A percentile compares a stretch with the other conserved stretches of the same genome.
These are phyloP conservation scores for Zymoseptoria brevis DNA, from an alignment of 2,329 filamentous ascomycete species.

Conservation along the genomic window DNA sequence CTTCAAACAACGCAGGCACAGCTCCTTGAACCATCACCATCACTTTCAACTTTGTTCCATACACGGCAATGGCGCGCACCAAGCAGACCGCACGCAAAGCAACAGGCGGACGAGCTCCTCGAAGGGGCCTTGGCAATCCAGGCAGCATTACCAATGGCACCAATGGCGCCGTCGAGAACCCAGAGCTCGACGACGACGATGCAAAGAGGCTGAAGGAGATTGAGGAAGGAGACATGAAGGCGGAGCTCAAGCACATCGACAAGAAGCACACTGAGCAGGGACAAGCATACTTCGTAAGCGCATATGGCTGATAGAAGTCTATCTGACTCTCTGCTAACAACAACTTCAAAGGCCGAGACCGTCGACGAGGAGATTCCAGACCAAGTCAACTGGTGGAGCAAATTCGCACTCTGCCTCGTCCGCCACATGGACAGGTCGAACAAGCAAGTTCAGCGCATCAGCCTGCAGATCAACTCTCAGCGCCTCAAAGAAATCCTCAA, in stretches of 20 bases:
- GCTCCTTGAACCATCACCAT: not conserved
- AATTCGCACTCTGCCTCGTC: slow-evolving; percentile 18
- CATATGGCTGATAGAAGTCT: not conserved
- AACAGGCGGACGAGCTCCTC: slow-evolving; percentile 6
- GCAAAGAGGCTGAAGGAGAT: slow-evolving; percentile 20
- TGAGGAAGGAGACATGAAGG: slow-evolving; percentile 18
- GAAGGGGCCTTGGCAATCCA: not conserved
- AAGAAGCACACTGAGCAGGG: slow-evolving; percentile 23
- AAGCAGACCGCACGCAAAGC: slow-evolving; percentile 13
- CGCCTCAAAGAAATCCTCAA: slow-evolving; percentile 26
- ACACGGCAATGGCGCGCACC: slow-evolving; percentile 12
- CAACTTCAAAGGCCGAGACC: slow-evolving; percentile 13
- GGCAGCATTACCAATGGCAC: not conserved
- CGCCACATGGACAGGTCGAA: slow-evolving; percentile 12
- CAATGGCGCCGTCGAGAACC: slow-evolving; percentile 13
- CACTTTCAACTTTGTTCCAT: not conserved
- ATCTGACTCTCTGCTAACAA: not conserved
- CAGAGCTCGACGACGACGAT: slow-evolving; percentile 18
- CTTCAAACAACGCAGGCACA: too few relatives aligned
- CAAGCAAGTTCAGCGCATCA: slow-evolving; percentile 15
- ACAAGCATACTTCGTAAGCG: slow-evolving; percentile 16
- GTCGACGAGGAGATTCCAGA: slow-evolving; percentile 23
- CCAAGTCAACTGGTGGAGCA: slow-evolving; percentile 22
- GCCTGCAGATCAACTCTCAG: slow-evolving; percentile 24
- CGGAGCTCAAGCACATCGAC: slow-evolving; percentile 20